Conservation (phyloP, 164 flowering plant species). For the Piper longum region DNA sequence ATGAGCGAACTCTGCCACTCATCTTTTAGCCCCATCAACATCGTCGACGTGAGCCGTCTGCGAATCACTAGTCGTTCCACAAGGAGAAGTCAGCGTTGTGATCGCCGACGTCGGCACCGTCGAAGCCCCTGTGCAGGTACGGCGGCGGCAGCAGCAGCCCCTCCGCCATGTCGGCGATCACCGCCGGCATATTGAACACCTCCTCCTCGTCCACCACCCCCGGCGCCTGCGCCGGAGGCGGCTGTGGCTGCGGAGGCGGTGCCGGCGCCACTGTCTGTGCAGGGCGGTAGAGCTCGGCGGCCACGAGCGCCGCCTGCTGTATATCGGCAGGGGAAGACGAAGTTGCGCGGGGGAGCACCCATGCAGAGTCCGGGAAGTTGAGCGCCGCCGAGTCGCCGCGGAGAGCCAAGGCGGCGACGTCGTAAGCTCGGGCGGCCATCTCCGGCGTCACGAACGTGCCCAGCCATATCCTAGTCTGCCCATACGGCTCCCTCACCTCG, state of each 20-base stretch:
- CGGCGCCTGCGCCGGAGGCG: neutral
- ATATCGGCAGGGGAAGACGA: conserved; percentile 43
- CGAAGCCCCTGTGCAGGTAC: neutral
- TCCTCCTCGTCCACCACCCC: conserved; percentile 15
- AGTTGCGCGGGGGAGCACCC: conserved; percentile 40
- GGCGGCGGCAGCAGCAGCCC: conserved; percentile 50
- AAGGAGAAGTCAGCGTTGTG: conserved; percentile 27
- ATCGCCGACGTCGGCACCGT: conserved; percentile 15
- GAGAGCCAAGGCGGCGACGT: conserved; percentile 55
- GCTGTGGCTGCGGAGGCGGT: neutral
- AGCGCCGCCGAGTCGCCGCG: conserved; percentile 48
- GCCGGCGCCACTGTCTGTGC: neutral
- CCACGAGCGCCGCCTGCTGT: conserved; percentile 54
- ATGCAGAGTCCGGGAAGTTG: conserved; percentile 67
- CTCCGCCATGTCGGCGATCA: conserved; percentile 38
- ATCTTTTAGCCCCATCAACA: no score
- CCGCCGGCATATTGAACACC: conserved; percentile 18
- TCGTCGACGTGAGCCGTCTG: no score
- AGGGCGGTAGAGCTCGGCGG: conserved; percentile 43
- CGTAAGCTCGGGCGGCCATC: conserved; percentile 70
- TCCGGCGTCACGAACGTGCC: conserved; percentile 48
- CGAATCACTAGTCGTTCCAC: conserved; percentile 20
- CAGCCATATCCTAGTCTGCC: conserved; percentile 54
- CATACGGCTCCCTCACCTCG: conserved; percentile 63
- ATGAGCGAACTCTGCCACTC: no score